Base-by-base conservation (phyloP, 139 green algal genomes). In the Tetradesmus obliquus region DNA sequence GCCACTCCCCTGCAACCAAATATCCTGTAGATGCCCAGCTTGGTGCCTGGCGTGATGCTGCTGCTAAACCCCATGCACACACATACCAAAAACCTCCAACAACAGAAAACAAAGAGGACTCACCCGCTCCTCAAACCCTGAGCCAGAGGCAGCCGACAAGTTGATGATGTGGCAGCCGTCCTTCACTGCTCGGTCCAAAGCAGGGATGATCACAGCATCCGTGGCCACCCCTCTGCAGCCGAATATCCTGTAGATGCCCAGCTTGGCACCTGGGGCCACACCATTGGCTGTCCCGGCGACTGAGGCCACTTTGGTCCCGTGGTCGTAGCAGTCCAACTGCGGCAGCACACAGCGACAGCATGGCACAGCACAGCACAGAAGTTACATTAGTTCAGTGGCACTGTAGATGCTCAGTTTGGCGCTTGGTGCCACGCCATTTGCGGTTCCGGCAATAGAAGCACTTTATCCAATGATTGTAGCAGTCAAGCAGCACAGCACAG, bases 121-220 rank as follows among this genome's bases (percentile, higher is more conserved):
- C 24, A 89, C 84, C 84, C 32, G 32, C 9, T 90, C 86, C 5
- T 32, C 86, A 32, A 84, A 90, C 19, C 86, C 86, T 3, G 86
- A 72, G 5, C n/a, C 53, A 9, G 19, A 9, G 12, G 86, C n/a
- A 6, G 79, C 19, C 5, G 86, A 90, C 71, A 90, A 13, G 71
- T 90, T 90, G 71, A 90, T 90, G 53, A 90, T n/a, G 54, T 90
- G 22, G 53, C 86, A 90, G 1, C 86, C 86, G 15, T 90, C 86
- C 19, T 20, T 57, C 2, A 90, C 86, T 4, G 86, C 86, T 1
- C 71, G 72, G 60, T 51, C 24, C 20, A 53, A 15, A 58, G 86
- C 86, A 1, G 51, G 22, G 4, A 90, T 71, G 0, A 90, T 53
- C 1, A 90, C n/a, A 3, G 7, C 71, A 19, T 90, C 86, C 5